phyloP scores from a whole-genome alignment of 306 rosid species.

The Inga leiocalycina region DNA sequence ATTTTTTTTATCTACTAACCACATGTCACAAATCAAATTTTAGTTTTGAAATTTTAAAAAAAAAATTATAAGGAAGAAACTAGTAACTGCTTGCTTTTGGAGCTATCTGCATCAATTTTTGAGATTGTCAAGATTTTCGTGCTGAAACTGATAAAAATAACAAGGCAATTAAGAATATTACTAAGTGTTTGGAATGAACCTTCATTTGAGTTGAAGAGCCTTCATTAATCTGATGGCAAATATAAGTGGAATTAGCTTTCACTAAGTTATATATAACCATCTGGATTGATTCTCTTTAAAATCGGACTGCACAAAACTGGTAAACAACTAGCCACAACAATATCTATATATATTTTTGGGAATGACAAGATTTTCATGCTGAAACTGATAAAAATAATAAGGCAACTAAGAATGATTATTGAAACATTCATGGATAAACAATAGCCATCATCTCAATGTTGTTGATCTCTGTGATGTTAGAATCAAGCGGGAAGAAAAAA shows the following conservation, averaged over 20 bases:
- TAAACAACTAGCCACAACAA: background rate
- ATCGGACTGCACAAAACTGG: background rate
- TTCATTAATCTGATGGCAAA: background rate
- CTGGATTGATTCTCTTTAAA: background rate
- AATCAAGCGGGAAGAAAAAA: constrained; percentile 59
- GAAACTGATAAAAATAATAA: background rate
- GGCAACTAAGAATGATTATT: background rate
- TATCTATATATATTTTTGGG: background rate
- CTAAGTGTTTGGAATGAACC: background rate
- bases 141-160: too few relatives aligned
- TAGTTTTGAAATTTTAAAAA: too few relatives aligned
- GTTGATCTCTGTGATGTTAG: constrained; percentile 30
- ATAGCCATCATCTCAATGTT: constrained; percentile 30
- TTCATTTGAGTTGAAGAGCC: background rate
- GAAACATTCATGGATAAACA: constrained; percentile 34
- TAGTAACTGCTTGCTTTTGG: too few relatives aligned
- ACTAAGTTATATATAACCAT: background rate
- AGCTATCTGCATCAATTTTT: background rate
- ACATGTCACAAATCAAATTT: too few relatives aligned
- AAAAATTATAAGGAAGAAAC: too few relatives aligned
- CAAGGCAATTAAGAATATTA: too few relatives aligned
- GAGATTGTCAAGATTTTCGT: too few relatives aligned
- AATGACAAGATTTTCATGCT: background rate
- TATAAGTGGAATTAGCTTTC: background rate
- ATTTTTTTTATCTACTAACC: too few relatives aligned